A percentile compares a stretch with the other conserved stretches of the same genome.
Conservation (phyloP, 805 yeast genomes). For the Wickerhamomyces rabaulensis region DNA sequence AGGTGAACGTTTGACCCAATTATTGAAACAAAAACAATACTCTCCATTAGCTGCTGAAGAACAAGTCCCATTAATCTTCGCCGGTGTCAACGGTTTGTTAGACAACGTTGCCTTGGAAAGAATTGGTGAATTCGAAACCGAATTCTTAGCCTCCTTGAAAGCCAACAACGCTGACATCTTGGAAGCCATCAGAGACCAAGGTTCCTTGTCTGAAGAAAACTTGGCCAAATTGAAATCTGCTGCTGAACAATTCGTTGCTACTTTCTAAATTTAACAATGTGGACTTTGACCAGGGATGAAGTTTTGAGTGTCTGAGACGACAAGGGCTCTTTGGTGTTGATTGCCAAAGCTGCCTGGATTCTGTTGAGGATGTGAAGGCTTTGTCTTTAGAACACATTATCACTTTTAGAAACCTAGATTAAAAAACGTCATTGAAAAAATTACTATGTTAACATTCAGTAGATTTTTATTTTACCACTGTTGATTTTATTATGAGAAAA, state of each 20-base stretch:
- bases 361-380: neutral
- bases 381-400: conserved; percentile 10
- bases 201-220: conserved; percentile 84
- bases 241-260: conserved; percentile 87
- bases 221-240: conserved; percentile 85
- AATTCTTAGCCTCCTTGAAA: conserved; percentile 89
- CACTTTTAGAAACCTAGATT: neutral
- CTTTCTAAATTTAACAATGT: conserved; percentile 49
- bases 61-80: conserved; percentile 97
- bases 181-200: conserved; percentile 78
- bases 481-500: conserved; percentile 20
- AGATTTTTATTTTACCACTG: conserved; percentile 14
- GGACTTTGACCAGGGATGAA: conserved; percentile 1
- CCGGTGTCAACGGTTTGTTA: conserved; percentile 99
- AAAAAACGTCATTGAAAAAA: neutral
- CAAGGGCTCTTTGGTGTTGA: neutral
- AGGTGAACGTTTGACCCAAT: conserved; percentile 99
- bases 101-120: conserved; percentile 81
- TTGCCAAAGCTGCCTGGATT: neutral
- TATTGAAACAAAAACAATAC: conserved; percentile 97
- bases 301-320: neutral
- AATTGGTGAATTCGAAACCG: conserved; percentile 86
- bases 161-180: conserved; percentile 83
- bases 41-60: conserved; percentile 97
- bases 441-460: conserved; percentile 14